Evolutionary conservation across 345 rosid genomes (phyloP).

Genomic region (Murraya koenigii): DNA sequence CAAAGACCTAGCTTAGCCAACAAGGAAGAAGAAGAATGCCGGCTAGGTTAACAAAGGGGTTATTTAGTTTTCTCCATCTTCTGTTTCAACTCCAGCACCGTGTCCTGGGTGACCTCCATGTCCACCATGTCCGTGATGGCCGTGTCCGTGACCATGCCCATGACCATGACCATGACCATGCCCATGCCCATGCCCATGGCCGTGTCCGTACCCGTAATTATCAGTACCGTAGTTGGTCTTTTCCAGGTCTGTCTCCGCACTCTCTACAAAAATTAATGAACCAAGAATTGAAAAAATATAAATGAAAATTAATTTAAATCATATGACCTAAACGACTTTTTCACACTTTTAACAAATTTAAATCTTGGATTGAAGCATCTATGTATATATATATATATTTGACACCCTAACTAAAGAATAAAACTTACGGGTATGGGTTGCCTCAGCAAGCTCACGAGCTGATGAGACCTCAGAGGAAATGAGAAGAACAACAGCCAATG

Average conservation of each 20-base stretch:
- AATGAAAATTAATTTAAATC: too few species aligned
- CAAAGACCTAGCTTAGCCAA: neutral
- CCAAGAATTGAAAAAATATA: too few species aligned
- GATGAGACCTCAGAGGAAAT: constrained; percentile 21
- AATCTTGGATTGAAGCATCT: too few species aligned
- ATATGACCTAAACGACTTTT: too few species aligned
- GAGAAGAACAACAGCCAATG: constrained; percentile 16
- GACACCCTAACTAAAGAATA: too few species aligned
- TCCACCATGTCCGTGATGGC: too few species aligned
- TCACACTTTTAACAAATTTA: too few species aligned
- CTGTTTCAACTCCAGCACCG: neutral
- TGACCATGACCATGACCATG: too few species aligned
- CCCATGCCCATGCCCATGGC: neutral
- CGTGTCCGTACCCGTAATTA: neutral
- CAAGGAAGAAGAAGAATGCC: neutral
- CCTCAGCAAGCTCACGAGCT: constrained; percentile 26
- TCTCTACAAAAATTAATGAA: neutral
- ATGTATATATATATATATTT: too few species aligned
- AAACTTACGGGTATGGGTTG: constrained; percentile 5
- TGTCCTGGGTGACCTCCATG: constrained; percentile 16
- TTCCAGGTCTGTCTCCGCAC: neutral
- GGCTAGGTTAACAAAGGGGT: neutral
- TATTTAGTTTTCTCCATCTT: neutral
- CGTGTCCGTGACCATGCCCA: too few species aligned
- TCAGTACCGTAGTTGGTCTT: neutral